Evolutionary conservation across 129 eudicot species (phyloP).

Genomic region (Cynara cardunculus): DNA sequence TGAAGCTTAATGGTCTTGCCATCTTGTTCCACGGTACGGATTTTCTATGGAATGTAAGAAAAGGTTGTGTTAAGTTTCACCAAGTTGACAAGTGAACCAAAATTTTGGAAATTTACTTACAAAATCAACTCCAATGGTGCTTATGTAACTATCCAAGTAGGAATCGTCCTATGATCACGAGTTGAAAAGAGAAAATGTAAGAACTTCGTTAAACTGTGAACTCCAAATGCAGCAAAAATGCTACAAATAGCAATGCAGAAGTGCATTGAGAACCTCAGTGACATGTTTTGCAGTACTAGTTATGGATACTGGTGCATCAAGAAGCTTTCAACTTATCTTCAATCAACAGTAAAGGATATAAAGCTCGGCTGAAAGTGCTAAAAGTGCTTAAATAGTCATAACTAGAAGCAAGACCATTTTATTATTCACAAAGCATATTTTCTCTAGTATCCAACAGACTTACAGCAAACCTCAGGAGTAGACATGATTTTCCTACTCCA

Average conservation of each 20-base stretch:
- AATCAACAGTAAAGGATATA: background rate
- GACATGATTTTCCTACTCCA: slow-evolving; percentile 53
- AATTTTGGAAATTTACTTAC: slow-evolving; percentile 35
- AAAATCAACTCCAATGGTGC: slow-evolving; percentile 82
- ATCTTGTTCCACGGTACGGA: slow-evolving; percentile 88
- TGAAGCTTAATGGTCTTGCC: slow-evolving; percentile 91
- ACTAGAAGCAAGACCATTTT: background rate
- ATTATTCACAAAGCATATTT: background rate
- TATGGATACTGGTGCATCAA: background rate
- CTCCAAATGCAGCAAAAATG: background rate
- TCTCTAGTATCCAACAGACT: slow-evolving; percentile 7
- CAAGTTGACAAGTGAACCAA: background rate
- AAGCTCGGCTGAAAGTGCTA: background rate
- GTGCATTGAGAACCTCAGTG: background rate
- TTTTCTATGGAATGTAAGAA: slow-evolving; percentile 45
- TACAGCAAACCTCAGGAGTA: slow-evolving; percentile 50
- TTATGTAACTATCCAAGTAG: slow-evolving; percentile 69
- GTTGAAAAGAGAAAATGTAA: slow-evolving; percentile 15
- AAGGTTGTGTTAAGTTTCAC: background rate
- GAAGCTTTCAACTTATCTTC: background rate
- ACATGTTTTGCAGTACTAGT: background rate
- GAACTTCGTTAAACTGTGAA: background rate
- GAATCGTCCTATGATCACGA: slow-evolving; percentile 56
- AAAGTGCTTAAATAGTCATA: background rate
- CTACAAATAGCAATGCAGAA: background rate